phyloP scores from a whole-genome alignment of 306 rosid genomes.

The Sicyos edulis region DNA sequence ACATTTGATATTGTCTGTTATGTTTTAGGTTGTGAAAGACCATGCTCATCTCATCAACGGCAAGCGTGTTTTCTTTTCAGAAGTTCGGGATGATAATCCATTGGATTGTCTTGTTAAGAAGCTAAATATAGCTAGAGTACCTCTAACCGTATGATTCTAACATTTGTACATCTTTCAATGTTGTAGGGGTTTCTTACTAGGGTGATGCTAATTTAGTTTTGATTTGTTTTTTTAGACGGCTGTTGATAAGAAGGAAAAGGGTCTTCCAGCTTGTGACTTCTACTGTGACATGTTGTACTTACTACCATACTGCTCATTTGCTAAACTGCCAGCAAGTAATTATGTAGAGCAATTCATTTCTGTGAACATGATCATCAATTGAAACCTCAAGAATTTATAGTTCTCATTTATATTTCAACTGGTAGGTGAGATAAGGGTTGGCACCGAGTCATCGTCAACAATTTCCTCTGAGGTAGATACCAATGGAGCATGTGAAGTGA shows the following conservation, averaged over 20 bases:
- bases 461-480: conserved; percentile 52
- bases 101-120: conserved; percentile 55
- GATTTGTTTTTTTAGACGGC: conserved; percentile 29
- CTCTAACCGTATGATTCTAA: conserved; percentile 35
- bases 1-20: neutral
- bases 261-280: conserved; percentile 36
- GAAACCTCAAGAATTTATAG: neutral
- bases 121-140: conserved; percentile 32
- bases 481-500: conserved; percentile 29
- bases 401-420: neutral
- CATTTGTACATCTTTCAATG: neutral
- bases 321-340: conserved; percentile 47
- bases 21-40: conserved; percentile 43
- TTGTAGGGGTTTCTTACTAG: neutral
- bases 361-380: neutral
- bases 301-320: conserved; percentile 48
- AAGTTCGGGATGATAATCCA: conserved; percentile 55
- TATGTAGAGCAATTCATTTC: neutral
- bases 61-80: conserved; percentile 68
- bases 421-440: conserved; percentile 32
- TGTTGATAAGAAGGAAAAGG: conserved; percentile 27
- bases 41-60: conserved; percentile 39
- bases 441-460: conserved; percentile 55
- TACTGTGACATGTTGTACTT: conserved; percentile 51
- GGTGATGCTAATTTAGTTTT: neutral